phyloP scores from a whole-genome alignment of 768 basidiomycete species.

The Boletus eberwhitei region DNA sequence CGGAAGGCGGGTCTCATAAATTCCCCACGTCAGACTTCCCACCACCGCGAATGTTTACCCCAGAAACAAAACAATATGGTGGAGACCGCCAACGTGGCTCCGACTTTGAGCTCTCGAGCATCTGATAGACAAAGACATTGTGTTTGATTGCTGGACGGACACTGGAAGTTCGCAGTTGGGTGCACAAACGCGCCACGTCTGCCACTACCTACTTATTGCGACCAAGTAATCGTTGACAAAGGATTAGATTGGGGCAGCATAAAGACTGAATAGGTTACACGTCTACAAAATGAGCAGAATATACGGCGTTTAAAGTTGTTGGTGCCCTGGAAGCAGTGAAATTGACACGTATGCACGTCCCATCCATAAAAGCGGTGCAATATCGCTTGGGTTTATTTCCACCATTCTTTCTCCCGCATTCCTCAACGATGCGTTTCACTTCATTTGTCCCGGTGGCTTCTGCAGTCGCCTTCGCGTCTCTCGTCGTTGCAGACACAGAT shows the following conservation, averaged over 20 bases:
- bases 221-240: background rate
- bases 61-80: slow-evolving; percentile 50
- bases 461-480: slow-evolving; percentile 51
- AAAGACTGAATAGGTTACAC: no score
- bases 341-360: slow-evolving; percentile 32
- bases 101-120: slow-evolving; percentile 54
- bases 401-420: slow-evolving; percentile 19
- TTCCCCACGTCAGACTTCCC: slow-evolving; percentile 81
- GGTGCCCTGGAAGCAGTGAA: background rate
- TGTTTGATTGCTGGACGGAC: background rate
- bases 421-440: slow-evolving; percentile 61
- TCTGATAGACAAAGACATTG: slow-evolving; percentile 21
- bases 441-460: slow-evolving; percentile 46
- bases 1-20: slow-evolving; percentile 62
- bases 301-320: background rate
- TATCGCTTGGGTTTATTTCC: background rate
- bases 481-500: slow-evolving; percentile 46
- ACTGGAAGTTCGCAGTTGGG: background rate
- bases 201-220: background rate
- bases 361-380: slow-evolving; percentile 21
- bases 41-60: slow-evolving; percentile 62
- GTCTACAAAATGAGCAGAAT: background rate
- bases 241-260: no score
- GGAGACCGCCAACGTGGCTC: slow-evolving; percentile 70
- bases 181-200: background rate